Conservation (phyloP, 352 stramenopile genomes). For the Hyaloperonospora brassicae region DNA sequence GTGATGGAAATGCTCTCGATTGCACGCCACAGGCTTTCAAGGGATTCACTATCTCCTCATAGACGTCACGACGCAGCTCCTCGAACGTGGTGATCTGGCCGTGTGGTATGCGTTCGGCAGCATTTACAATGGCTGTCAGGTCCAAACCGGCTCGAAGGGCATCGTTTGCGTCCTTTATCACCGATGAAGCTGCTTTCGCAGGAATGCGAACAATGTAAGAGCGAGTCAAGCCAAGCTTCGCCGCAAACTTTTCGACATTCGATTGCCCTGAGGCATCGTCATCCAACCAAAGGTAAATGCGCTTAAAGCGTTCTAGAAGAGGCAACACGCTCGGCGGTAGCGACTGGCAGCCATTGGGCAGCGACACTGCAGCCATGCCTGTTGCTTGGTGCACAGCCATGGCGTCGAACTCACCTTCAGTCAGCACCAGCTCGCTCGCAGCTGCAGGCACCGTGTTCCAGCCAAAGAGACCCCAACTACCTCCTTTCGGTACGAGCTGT, state of each 20-base stretch:
- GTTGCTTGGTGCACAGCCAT: slow-evolving; percentile 97
- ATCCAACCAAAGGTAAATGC: slow-evolving; percentile 99
- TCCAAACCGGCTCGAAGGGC: slow-evolving; percentile 88
- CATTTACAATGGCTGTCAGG: slow-evolving; percentile 75
- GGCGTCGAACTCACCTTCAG: slow-evolving; percentile 95
- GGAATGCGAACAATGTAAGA: slow-evolving; percentile 88
- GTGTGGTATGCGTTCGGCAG: slow-evolving; percentile 83
- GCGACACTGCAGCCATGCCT: slow-evolving; percentile 85
- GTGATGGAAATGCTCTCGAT: slow-evolving; percentile 88
- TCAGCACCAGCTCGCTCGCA: slow-evolving; percentile 91
- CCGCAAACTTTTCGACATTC: slow-evolving; percentile 93
- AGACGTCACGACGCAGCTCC: slow-evolving; percentile 88
- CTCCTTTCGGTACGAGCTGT: slow-evolving; percentile 84
- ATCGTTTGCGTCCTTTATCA: slow-evolving; percentile 99
- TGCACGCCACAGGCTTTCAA: slow-evolving; percentile 89
- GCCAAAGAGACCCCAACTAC: slow-evolving; percentile 98
- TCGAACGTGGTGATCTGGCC: slow-evolving; percentile 92
- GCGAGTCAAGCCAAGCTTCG: slow-evolving; percentile 90
- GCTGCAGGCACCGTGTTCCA: slow-evolving; percentile 92
- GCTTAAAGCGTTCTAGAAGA: slow-evolving; percentile 94
- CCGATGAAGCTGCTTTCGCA: slow-evolving; percentile 23
- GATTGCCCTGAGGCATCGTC: slow-evolving; percentile 92
- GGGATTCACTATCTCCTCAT: slow-evolving; percentile 93
- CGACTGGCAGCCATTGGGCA: slow-evolving; percentile 96
- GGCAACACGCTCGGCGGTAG: slow-evolving; percentile 92